Evolutionary conservation across 768 basidiomycete genomes (phyloP), one percentile per base, ranked within the genome.

Genomic region (Suillus variegatus): DNA sequence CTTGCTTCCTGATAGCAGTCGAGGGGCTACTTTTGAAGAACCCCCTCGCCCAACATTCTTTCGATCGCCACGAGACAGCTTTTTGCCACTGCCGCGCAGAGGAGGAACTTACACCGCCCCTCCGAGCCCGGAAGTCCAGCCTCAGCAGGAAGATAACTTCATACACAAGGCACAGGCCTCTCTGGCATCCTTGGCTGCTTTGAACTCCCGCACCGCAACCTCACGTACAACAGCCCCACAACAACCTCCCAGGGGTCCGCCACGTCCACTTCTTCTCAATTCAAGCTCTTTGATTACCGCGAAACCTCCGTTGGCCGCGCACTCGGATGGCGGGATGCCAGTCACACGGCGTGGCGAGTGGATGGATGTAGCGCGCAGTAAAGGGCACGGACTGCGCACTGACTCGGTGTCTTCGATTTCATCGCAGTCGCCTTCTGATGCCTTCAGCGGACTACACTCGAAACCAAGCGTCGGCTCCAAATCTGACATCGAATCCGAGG

Each of bases 341-440:
- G 74, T 76, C 8, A 71, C 69, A 14, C 77, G 77, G 2, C 14
- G 60, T 12, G 71, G 75, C 22, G 80, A 85, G 70, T 88, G 86
- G 87, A 76, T 78, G 35, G 82, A 86, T 56, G 82, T 85, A 6
- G 76, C 80, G 67, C 77, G 76, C 47, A 70, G 77, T 60, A 80
- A 82, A 68, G 73, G 77, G 4, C 79, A 79, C 22, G 71, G 73
- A 28, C 67, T 83, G 35, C 82, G 81, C 69, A 81, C 83, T 38
- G 84, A 81, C 61, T 91, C 90, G 1, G 78, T 84, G 69, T 92
- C 91, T 10, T 88, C 89, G 2, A 71, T 82, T 2, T 89, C 89
- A 1, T 90, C 91, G 1, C 67, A 88, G 20, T 88, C 88, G 3
- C 84, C 85, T 4, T 83, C 86, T 14, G 88, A 88, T 66, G 80